Evolutionary conservation across 495 filamentous ascomycete genomes (phyloP).

Genomic region (Aspergillus affinis): DNA sequence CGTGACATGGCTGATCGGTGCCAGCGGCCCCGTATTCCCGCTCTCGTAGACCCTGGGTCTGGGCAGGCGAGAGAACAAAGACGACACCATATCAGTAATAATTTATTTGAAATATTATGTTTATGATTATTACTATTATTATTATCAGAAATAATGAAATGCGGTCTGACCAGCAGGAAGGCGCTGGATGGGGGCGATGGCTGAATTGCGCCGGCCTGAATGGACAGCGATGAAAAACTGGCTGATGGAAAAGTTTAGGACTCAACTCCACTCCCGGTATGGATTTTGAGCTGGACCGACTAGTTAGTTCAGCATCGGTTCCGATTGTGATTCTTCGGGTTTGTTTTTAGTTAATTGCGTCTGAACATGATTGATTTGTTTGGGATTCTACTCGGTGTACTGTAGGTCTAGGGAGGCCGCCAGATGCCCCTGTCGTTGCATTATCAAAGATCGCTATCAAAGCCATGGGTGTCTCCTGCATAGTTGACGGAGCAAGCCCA

Average conservation of each 20-base stretch:
- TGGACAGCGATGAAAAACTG: conserved; percentile 17
- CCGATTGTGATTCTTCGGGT: not conserved
- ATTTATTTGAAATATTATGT: too few relatives aligned
- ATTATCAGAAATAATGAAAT: not conserved
- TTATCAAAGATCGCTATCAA: not conserved
- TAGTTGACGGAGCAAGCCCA: not conserved
- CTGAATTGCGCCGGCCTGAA: conserved; percentile 14
- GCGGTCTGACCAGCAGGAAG: conserved; percentile 4
- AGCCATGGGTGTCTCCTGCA: not conserved
- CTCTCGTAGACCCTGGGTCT: conserved; percentile 13
- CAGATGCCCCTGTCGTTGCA: too few relatives aligned
- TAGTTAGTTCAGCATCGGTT: conserved; percentile 1
- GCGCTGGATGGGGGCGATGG: conserved; percentile 15
- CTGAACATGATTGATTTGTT: too few relatives aligned
- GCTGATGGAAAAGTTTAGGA: conserved; percentile 10
- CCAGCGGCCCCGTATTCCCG: conserved; percentile 13
- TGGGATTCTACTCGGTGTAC: too few relatives aligned
- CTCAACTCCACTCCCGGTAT: conserved; percentile 11
- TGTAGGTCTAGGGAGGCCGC: too few relatives aligned
- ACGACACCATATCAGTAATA: not conserved
- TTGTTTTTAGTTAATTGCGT: not conserved
- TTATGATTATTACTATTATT: too few relatives aligned
- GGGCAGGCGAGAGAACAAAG: conserved; percentile 7
- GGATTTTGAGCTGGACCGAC: conserved; percentile 22
- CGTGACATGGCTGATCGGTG: conserved; percentile 8